Evolutionary conservation across 2,329 filamentous ascomycete genomes (phyloP).

Genomic region (Fusarium nanum): DNA sequence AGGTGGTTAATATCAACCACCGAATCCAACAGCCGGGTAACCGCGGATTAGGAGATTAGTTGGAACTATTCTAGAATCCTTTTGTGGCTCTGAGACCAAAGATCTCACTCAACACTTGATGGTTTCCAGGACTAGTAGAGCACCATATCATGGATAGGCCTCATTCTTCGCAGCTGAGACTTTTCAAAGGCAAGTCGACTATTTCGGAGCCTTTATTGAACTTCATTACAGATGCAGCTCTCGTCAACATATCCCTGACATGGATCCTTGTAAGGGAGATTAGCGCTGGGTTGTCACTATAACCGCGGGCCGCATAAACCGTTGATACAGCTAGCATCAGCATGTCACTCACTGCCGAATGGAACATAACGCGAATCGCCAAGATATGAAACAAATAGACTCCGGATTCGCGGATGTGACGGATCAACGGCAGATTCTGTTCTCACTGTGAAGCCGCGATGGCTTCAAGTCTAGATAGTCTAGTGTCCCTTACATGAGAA

Average conservation of each 20-base stretch:
- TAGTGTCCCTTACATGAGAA: not conserved
- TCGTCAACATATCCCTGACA: not conserved
- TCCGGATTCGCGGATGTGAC: conserved; percentile 23
- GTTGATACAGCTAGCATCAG: not conserved
- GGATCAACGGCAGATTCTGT: conserved; percentile 14
- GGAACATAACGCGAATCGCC: conserved; percentile 17
- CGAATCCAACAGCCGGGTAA: not conserved
- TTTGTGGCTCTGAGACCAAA: not conserved
- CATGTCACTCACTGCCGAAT: conserved; percentile 18
- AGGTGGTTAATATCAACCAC: conserved; percentile 27
- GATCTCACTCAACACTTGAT: not conserved
- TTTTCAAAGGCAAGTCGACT: not conserved
- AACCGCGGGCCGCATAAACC: not conserved
- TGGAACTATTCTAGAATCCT: conserved; percentile 26
- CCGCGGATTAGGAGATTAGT: conserved; percentile 7
- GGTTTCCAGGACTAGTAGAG: not conserved
- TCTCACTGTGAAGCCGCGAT: conserved; percentile 18
- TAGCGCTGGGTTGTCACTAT: not conserved
- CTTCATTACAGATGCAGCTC: not conserved
- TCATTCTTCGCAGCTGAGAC: not conserved
- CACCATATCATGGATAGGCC: not conserved
- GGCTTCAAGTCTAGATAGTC: conserved; percentile 6
- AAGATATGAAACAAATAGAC: conserved; percentile 10
- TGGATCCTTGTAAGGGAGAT: not conserved
- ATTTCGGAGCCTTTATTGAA: not conserved